phyloP scores from a whole-genome alignment of 805 yeast genomes.

The Wickerhamomyces silvicola region DNA sequence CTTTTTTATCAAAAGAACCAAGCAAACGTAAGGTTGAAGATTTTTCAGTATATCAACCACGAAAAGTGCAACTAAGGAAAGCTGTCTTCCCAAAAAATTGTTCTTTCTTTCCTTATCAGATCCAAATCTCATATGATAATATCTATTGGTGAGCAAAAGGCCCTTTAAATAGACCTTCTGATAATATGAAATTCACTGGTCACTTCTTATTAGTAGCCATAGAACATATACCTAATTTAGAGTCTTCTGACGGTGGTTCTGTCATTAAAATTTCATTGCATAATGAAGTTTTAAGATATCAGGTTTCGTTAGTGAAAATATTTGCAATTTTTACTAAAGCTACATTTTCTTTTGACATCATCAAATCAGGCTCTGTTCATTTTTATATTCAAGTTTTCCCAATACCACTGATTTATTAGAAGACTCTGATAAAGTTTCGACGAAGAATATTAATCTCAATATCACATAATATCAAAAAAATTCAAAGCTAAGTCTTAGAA shows the following conservation, averaged over 20 bases:
- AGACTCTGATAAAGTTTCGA: slow-evolving; percentile 40
- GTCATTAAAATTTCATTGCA: slow-evolving; percentile 26
- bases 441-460: slow-evolving; percentile 37
- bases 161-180: slow-evolving; percentile 56
- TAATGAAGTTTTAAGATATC: slow-evolving; percentile 42
- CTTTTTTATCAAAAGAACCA: too few species aligned
- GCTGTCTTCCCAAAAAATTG: slow-evolving; percentile 56
- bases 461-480: slow-evolving; percentile 41
- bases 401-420: slow-evolving; percentile 39
- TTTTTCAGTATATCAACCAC: too few species aligned
- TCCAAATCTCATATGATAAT: slow-evolving; percentile 74
- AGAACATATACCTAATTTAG: slow-evolving; percentile 53
- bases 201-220: slow-evolving; percentile 80
- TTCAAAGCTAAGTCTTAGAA: slow-evolving; percentile 36
- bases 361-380: slow-evolving; percentile 60
- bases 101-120: slow-evolving; percentile 81
- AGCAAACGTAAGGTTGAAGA: too few species aligned
- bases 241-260: slow-evolving; percentile 14
- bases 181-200: slow-evolving; percentile 56
- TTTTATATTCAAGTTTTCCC: slow-evolving; percentile 76
- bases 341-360: slow-evolving; percentile 65
- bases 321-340: slow-evolving; percentile 35
- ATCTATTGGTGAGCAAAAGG: slow-evolving; percentile 83
- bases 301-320: slow-evolving; percentile 43
- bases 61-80: slow-evolving; percentile 27